Evolutionary conservation across 176 grass and related monocot genomes (phyloP).

Genomic region (Avena insularis): DNA sequence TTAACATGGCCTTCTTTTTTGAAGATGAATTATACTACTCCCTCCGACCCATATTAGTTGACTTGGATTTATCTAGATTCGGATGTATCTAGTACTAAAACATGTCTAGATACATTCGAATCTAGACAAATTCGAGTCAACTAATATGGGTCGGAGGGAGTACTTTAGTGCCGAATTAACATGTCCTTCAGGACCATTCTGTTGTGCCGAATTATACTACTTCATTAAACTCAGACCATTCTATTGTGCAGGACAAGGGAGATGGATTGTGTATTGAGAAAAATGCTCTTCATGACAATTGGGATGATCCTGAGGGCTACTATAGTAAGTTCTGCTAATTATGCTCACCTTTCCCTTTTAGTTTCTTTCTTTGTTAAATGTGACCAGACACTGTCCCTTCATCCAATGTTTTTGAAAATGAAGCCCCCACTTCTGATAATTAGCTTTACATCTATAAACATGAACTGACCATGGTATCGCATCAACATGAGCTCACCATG

Average conservation of each 20-base stretch:
- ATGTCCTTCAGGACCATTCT: too few species aligned
- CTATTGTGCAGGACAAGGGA: conserved; percentile 65
- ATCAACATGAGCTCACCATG: not conserved
- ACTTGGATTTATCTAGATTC: too few species aligned
- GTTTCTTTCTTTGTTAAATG: conserved; percentile 41
- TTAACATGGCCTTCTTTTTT: conserved; percentile 22
- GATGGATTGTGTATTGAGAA: conserved; percentile 70
- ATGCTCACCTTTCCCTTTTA: not conserved
- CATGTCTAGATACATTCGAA: too few species aligned
- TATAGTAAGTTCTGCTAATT: conserved; percentile 77
- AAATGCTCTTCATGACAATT: conserved; percentile 91
- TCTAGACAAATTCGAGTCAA: too few species aligned
- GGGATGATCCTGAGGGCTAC: conserved; percentile 99
- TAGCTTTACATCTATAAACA: not conserved
- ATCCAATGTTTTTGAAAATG: conserved; percentile 10
- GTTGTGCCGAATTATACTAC: too few species aligned
- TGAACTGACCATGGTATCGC: not conserved
- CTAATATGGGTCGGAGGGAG: too few species aligned
- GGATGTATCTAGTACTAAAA: too few species aligned
- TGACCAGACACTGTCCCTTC: not conserved
- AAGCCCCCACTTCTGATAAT: not conserved
- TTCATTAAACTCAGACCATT: conserved; percentile 20
- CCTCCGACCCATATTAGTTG: too few species aligned
- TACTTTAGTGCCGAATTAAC: too few species aligned
- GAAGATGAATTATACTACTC: too few species aligned